Percentiles rank a stretch among this genome's conserved stretches.
These are phyloP conservation scores for Salisapilia sapeloensis DNA, from an alignment of 352 stramenopile species.

Conservation along the genomic window DNA sequence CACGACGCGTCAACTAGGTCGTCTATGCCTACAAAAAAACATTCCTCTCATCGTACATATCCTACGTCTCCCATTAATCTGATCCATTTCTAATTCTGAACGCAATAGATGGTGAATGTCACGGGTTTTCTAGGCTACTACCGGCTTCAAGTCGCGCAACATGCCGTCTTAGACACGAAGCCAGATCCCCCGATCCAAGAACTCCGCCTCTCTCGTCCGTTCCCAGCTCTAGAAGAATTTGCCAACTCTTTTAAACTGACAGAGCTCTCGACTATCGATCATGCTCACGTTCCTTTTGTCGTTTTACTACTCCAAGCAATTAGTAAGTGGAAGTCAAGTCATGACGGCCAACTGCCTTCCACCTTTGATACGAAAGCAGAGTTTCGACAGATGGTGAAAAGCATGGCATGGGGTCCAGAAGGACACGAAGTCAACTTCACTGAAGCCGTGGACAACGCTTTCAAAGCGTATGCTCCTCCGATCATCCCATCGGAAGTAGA, in stretches of 20 bases:
- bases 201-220: slow-evolving; percentile 69
- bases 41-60: slow-evolving; percentile 65
- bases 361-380: slow-evolving; percentile 83
- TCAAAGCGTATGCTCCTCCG: slow-evolving; percentile 81
- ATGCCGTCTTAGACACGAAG: slow-evolving; percentile 84
- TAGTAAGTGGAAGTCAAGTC: slow-evolving; percentile 27
- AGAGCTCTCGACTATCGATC: slow-evolving; percentile 61
- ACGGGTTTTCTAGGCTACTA: slow-evolving; percentile 89
- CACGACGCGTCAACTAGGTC: slow-evolving; percentile 32
- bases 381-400: slow-evolving; percentile 69
- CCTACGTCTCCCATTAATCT: background rate
- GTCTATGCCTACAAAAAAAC: slow-evolving; percentile 36
- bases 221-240: slow-evolving; percentile 46
- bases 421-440: slow-evolving; percentile 92
- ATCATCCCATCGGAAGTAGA: slow-evolving; percentile 70
- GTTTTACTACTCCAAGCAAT: slow-evolving; percentile 78
- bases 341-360: slow-evolving; percentile 29
- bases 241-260: slow-evolving; percentile 40
- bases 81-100: background rate
- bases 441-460: slow-evolving; percentile 85
- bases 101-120: slow-evolving; percentile 28
- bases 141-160: slow-evolving; percentile 72
- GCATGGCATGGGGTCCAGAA: slow-evolving; percentile 22
- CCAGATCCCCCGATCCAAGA: slow-evolving; percentile 75
- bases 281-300: slow-evolving; percentile 88